Conservation (phyloP, 176 grass and related monocot genomes). For the Avena insularis region DNA sequence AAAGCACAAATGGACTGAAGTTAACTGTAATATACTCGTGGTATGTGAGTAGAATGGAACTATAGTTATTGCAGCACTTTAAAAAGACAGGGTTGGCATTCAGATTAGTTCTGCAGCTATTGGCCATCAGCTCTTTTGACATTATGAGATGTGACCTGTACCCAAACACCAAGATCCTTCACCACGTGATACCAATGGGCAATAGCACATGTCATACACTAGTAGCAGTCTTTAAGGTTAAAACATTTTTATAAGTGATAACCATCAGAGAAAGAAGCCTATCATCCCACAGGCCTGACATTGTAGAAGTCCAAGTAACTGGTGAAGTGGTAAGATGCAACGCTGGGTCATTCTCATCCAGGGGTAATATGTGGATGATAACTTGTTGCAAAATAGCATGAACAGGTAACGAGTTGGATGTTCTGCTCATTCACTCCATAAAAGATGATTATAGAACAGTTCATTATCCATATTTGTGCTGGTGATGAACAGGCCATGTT, state of each 20-base stretch:
- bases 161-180: neutral
- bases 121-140: neutral
- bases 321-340: neutral
- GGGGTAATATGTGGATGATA: slow-evolving; percentile 8
- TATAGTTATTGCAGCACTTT: neutral
- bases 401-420: no score
- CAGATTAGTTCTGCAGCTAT: slow-evolving; percentile 18
- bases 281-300: slow-evolving; percentile 1
- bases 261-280: slow-evolving; percentile 8
- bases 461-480: neutral
- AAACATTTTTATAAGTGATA: slow-evolving; percentile 31
- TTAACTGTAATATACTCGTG: neutral
- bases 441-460: neutral
- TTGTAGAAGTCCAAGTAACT: slow-evolving; percentile 6
- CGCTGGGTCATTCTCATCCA: neutral
- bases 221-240: neutral
- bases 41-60: neutral
- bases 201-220: slow-evolving; percentile 3
- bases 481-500: neutral
- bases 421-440: no score
- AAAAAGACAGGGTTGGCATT: neutral
- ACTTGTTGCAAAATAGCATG: slow-evolving; percentile 11
- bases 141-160: neutral
- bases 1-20: slow-evolving; percentile 12
- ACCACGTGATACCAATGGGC: slow-evolving; percentile 15